Evolutionary conservation across 257 asterid genomes (phyloP).

Genomic region (Nicotiana tomentosiformis): DNA sequence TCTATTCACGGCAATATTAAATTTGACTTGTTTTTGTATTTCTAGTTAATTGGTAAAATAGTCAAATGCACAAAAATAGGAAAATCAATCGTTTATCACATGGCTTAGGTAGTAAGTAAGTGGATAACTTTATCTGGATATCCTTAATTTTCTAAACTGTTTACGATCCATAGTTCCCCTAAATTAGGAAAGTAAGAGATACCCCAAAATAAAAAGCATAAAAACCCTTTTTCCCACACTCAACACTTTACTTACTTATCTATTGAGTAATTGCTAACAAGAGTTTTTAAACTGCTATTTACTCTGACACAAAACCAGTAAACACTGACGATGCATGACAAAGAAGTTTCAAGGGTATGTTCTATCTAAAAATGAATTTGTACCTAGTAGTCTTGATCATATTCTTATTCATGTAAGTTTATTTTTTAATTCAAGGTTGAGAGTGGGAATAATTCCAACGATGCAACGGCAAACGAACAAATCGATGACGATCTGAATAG

Average conservation of each 20-base stretch:
- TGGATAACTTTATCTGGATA: not conserved
- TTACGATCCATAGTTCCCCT: not conserved
- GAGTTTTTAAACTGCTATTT: no score
- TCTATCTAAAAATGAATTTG: not conserved
- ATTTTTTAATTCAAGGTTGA: not conserved
- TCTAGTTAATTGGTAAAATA: not conserved
- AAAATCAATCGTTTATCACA: not conserved
- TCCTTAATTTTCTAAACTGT: not conserved
- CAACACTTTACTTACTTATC: not conserved
- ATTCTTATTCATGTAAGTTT: no score
- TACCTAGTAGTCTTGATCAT: not conserved
- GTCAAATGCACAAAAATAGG: not conserved
- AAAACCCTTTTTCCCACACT: not conserved
- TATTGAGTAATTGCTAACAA: not conserved
- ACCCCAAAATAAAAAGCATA: not conserved
- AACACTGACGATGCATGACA: not conserved
- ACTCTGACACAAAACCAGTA: not conserved
- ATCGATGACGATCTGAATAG: slow-evolving; percentile 10
- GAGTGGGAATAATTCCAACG: not conserved
- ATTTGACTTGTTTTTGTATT: no score
- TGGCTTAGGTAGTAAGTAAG: not conserved
- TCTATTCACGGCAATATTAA: no score
- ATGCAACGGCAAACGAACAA: not conserved
- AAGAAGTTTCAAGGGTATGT: not conserved
- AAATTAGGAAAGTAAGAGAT: not conserved